These are phyloP conservation scores for Choricystis sp. DNA, from an alignment of 139 green algal species.

Conservation along the genomic window DNA sequence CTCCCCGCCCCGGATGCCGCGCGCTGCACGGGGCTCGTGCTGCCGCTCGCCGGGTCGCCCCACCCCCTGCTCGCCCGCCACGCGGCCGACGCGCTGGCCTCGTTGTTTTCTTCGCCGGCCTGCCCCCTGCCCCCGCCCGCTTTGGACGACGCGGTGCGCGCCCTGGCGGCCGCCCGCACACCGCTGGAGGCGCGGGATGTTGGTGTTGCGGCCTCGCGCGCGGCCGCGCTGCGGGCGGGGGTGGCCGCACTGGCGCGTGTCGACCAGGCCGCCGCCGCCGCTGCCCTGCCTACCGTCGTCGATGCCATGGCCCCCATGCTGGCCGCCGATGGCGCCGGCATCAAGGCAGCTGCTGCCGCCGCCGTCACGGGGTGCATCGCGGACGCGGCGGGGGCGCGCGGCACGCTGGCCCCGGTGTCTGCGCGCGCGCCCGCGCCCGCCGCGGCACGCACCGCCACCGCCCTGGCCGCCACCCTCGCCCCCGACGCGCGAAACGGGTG, in stretches of 20 bases:
- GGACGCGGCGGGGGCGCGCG: conserved; percentile 14
- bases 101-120: conserved; percentile 12
- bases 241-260: background rate
- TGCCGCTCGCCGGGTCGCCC: conserved; percentile 47
- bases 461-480: conserved; percentile 40
- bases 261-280: background rate
- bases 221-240: background rate
- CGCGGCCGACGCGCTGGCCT: conserved; percentile 29
- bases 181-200: background rate
- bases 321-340: conserved; percentile 52
- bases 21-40: conserved; percentile 17
- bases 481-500: conserved; percentile 52
- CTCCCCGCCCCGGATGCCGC: conserved; percentile 18
- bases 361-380: conserved; percentile 33
- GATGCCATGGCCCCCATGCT: conserved; percentile 47
- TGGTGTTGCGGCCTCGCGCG: too few species aligned
- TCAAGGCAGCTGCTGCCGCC: conserved; percentile 34
- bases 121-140: conserved; percentile 18
- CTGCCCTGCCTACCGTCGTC: conserved; percentile 35
- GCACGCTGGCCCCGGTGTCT: conserved; percentile 3
- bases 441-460: conserved; percentile 29
- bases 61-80: conserved; percentile 59
- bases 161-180: conserved; percentile 6
- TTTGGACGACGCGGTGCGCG: conserved; percentile 37
- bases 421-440: conserved; percentile 4